Base-by-base conservation (phyloP, 495 filamentous ascomycete genomes). In the Xylaria flabelliformis region DNA sequence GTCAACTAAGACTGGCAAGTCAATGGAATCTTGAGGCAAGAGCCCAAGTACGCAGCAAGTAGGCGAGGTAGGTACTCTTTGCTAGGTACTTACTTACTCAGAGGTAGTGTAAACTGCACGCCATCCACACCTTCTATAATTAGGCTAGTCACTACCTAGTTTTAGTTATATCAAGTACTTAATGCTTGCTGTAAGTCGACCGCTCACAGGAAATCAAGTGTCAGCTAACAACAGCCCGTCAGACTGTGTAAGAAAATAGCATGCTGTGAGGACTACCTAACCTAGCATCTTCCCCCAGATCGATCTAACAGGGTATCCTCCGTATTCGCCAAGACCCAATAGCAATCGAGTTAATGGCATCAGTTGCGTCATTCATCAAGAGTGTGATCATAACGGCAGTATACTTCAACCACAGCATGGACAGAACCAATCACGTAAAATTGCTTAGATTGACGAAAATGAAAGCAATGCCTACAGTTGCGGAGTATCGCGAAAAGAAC, bases 361-460 rank as follows among this genome's bases (percentile, higher is more conserved):
- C 58, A 8, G 39, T 61, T 61, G 34, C 58, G 58, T 61, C 58
- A 61, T 15, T 55, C 51, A 15, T 26, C 51, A 29, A 55, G 17
- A 3, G 10, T 10, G 4, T 3, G 24, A 26, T 24, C 24, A 13
- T 55, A 13, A 0, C n/a, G 1, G 15, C 2, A 59, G 15, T n/a
- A 2, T 29, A 29, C 1, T 36, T 19, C 53, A 56, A 7, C 26
- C 12, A 55, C 15, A 56, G 12, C 12, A 32, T 26, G 12, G 2
- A 56, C 26, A 32, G 26, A 15, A 32, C 10, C 4, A n/a, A 32
- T 56, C 26, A 17, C 26, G 17, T 17, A 15, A 32, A 15, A 26
- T 32, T 29, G 6, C 17, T 5, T 32, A 32, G 26, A 56, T 26
- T 26, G 5, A 56, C 53, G 4, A 3, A 26, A 10, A 53, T 13